Conservation (phyloP, 2,329 filamentous ascomycete genomes). For the Colletotrichum chlorophyti region DNA sequence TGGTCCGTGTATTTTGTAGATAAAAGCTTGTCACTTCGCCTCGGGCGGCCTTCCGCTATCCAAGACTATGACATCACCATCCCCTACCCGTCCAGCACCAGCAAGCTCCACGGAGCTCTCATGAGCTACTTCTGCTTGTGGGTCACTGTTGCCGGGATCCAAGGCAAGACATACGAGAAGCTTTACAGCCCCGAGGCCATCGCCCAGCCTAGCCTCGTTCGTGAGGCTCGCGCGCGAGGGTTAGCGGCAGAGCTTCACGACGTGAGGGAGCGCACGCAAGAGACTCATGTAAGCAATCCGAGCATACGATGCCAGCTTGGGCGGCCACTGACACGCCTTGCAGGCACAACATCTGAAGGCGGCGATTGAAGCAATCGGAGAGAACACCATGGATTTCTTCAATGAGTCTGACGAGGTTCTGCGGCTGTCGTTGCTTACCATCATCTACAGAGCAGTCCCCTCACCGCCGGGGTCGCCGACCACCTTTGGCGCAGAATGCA, state of each 20-base stretch:
- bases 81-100: slow-evolving; percentile 40
- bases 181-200: slow-evolving; percentile 55
- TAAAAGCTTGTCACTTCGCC: slow-evolving; percentile 59
- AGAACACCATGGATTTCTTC: slow-evolving; percentile 42
- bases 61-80: slow-evolving; percentile 64
- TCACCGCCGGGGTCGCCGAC: slow-evolving; percentile 33
- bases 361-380: slow-evolving; percentile 30
- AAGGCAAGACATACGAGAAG: slow-evolving; percentile 62
- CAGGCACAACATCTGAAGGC: slow-evolving; percentile 12
- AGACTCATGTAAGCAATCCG: slow-evolving; percentile 25
- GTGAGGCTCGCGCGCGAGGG: slow-evolving; percentile 40
- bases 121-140: slow-evolving; percentile 51
- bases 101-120: slow-evolving; percentile 37
- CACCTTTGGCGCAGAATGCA: slow-evolving; percentile 49
- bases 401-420: slow-evolving; percentile 49
- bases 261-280: slow-evolving; percentile 37
- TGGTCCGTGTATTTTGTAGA: slow-evolving; percentile 65
- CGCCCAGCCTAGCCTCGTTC: slow-evolving; percentile 39
- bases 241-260: slow-evolving; percentile 40
- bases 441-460: slow-evolving; percentile 51
- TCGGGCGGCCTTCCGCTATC: slow-evolving; percentile 59
- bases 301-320: background rate
- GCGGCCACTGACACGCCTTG: slow-evolving; percentile 33
- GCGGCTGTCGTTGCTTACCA: slow-evolving; percentile 46
- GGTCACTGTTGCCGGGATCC: slow-evolving; percentile 59